Percentiles rank a stretch among this genome's conserved stretches.
These are phyloP conservation scores for Ceratocystis cacaofunesta DNA, from an alignment of 2,329 filamentous ascomycete genomes.

Conservation along the genomic window DNA sequence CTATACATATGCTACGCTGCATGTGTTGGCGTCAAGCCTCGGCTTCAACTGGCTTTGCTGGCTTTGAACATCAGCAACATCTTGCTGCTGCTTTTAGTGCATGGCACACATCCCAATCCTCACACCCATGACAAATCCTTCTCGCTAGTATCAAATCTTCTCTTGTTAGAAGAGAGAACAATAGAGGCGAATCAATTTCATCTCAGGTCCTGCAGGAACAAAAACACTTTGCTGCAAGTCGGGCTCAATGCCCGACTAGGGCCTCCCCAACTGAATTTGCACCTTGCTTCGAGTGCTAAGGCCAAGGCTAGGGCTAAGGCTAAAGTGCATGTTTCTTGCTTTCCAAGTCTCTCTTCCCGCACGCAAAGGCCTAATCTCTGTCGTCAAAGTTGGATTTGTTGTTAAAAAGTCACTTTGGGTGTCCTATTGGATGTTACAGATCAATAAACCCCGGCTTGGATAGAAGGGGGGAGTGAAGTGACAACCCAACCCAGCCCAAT, in stretches of 20 bases:
- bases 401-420: no score
- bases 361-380: not conserved
- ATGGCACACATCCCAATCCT: not conserved
- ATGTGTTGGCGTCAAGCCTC: not conserved
- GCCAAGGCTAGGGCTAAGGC: not conserved
- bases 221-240: not conserved
- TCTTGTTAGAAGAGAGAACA: not conserved
- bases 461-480: no score
- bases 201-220: conserved; percentile 3
- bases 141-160: not conserved
- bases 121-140: not conserved
- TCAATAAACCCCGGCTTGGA: no score
- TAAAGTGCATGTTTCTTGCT: not conserved
- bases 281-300: not conserved
- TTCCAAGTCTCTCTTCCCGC: not conserved
- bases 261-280: no score
- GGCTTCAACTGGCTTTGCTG: not conserved
- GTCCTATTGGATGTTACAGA: no score
- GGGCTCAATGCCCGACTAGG: not conserved
- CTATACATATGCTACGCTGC: not conserved
- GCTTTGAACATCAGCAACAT: not conserved
- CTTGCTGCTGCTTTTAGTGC: no score
- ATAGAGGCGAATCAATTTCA: not conserved
- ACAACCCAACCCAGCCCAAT: no score
- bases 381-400: not conserved